Base-by-base conservation (phyloP, 1,284 basidiomycete species). In the Cystobasidiaceae sp. region DNA sequence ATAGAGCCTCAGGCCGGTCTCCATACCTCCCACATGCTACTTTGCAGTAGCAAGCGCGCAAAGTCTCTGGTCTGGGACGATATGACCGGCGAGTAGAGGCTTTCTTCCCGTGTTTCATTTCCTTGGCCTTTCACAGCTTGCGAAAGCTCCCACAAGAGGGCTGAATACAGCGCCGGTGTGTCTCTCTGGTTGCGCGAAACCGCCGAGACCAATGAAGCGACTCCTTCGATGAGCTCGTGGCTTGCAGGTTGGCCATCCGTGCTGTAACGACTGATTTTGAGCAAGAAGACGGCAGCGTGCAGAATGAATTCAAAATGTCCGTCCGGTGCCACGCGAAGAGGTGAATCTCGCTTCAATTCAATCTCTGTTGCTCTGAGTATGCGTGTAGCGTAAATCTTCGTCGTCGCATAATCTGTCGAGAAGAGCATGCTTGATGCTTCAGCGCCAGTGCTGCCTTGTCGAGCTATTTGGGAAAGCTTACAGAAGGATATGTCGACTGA, bases 241-340 rank as follows among this genome's bases (percentile, higher is more conserved):
- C n/a, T 30, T n/a, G 21, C 48, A n/a, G 4, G 21, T 9, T 8
- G 5, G 21, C n/a, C 21, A 8, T 50, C 48, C n/a, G 19, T 17
- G n/a, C n/a, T 7, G 17, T 50, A 50, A 6, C 4, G 28, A 50
- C n/a, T 30, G 21, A 28, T 50, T 28, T 50, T 50, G 4, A 50
- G 21, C 4, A 50, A 7, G 28, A 50, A 50, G 23, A 50, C 48
- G 4, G 48, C 48, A 6, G 48, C 48, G 17, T 50, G 48, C 21
- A 50, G 48, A 8, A 50, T 30, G 28, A 50, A 50, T 28, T 50
- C 48, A 25, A 50, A 50, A 50, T 50, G 48, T 9, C 48, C 48
- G 17, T 50, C 48, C 5, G 48, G 48, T 25, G 48, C 48, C 21
- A 23, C 28, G 7, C 48, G 6, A 4, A 50, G 19, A 23, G 48